A percentile compares a stretch with the other conserved stretches of the same genome.
phyloP scores from a whole-genome alignment of 2,329 filamentous ascomycete genomes.

The Macrophomina tecta region DNA sequence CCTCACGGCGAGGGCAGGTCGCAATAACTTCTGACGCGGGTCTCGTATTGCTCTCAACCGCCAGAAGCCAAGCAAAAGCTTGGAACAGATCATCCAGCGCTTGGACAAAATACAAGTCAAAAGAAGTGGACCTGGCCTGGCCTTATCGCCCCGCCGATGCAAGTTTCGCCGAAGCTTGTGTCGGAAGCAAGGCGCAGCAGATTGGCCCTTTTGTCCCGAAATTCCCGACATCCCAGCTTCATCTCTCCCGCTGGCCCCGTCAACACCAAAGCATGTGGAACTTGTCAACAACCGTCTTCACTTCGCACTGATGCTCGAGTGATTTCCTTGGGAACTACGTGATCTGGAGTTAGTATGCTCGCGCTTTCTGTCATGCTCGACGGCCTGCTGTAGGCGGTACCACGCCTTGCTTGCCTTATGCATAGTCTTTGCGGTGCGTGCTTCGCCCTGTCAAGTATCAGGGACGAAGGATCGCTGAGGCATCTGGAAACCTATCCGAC shows the following conservation, averaged over 20 bases:
- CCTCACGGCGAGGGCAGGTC: too few relatives aligned
- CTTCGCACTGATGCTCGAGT: neutral
- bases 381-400: neutral
- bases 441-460: too few relatives aligned
- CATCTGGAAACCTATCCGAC: too few relatives aligned
- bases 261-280: neutral
- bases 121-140: neutral
- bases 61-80: neutral
- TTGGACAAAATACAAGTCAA: neutral
- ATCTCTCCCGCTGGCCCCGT: neutral
- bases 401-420: too few relatives aligned
- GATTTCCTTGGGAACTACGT: neutral
- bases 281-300: neutral
- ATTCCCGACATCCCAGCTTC: neutral
- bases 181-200: neutral
- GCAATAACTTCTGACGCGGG: neutral
- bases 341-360: neutral
- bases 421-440: too few relatives aligned
- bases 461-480: too few relatives aligned
- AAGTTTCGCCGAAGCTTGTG: neutral
- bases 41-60: neutral
- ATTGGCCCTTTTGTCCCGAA: neutral
- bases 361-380: neutral
- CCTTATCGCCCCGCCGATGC: neutral
- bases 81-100: slow-evolving; percentile 1